These are phyloP conservation scores for Colletotrichum australisinense DNA, from an alignment of 2,329 filamentous ascomycete genomes.

Conservation along the genomic window DNA sequence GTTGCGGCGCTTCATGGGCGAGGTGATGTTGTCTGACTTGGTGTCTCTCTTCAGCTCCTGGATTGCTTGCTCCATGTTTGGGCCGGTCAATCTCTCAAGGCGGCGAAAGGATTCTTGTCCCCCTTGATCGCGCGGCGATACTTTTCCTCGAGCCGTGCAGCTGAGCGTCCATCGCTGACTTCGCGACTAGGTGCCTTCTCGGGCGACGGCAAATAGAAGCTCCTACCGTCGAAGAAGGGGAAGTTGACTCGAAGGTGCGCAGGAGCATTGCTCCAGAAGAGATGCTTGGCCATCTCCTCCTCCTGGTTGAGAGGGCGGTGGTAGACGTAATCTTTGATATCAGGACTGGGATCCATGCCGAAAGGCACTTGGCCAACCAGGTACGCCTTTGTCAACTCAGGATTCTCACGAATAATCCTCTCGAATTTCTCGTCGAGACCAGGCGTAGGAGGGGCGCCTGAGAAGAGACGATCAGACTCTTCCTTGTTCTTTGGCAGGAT, in stretches of 20 bases:
- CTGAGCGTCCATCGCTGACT: conserved; percentile 5
- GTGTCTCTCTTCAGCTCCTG: conserved; percentile 32
- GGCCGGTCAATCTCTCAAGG: conserved; percentile 14
- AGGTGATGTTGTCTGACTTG: conserved; percentile 36
- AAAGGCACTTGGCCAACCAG: conserved; percentile 64
- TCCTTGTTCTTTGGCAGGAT: conserved; percentile 17
- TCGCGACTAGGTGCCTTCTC: conserved; percentile 46
- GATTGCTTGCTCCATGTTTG: not conserved
- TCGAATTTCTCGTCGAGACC: conserved; percentile 20
- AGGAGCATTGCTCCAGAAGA: conserved; percentile 71
- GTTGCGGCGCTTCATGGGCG: conserved; percentile 29
- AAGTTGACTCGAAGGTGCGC: conserved; percentile 61
- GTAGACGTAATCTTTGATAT: conserved; percentile 64
- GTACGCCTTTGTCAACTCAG: conserved; percentile 56
- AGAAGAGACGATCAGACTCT: conserved; percentile 11
- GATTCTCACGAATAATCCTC: conserved; percentile 31
- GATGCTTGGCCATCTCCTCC: conserved; percentile 67
- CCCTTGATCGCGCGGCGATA: conserved; percentile 25
- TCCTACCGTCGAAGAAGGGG: conserved; percentile 73
- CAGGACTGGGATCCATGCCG: conserved; percentile 54
- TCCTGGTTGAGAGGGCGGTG: conserved; percentile 67
- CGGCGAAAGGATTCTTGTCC: conserved; percentile 28
- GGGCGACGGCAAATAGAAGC: conserved; percentile 71
- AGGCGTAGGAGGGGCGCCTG: conserved; percentile 33
- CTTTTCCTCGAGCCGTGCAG: conserved; percentile 20